Evolutionary conservation across 352 stramenopile genomes (phyloP), one percentile per base, ranked within the genome.

Genomic region (Globisporangium spiculum): DNA sequence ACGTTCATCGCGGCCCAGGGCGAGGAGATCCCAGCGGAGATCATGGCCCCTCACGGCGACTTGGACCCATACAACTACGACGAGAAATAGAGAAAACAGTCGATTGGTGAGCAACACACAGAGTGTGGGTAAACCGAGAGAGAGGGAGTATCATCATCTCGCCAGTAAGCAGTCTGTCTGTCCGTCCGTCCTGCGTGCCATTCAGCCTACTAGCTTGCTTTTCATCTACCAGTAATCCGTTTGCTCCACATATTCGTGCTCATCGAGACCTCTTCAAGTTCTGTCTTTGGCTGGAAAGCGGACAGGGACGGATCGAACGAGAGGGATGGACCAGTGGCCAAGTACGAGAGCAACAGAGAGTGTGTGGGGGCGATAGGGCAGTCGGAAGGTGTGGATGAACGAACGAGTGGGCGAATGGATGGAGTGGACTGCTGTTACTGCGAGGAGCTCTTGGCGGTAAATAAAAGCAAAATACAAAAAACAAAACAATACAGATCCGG

Each of bases 31-130:
- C 82, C 86, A 26, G 73, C 69, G 27, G 86, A 93, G 75, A 80
- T 94, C 67, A 72, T 93, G 71, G 87, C 87, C n/a, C 86, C 88
- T 8, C 82, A 92, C 60, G 73, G 79, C 59, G 86, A 94, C 61
- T 63, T 76, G 68, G 88, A 96, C 71, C 88, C 88, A 55, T 96
- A 92, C 77, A 72, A 93, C 74, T 96, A 93, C 83, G 88, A 96
- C 70, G 84, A 96, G 46, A 88, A 86, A 59, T 88, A 88, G 76
- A 77, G 27, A n/a, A 48, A 48, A 18, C 41, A 48, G 41, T 48
- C 22, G 22, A 58, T 14, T 9, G 52, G 4, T 58, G 24, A 58
- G 8, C 52, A 66, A 44, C 41, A 1, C 4, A 20, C 14, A 44
- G 44, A 46, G 60, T 44, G 41, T 56, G 56, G 14, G 24, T n/a